Conservation (phyloP, 2,329 filamentous ascomycete genomes). For the Lachnellula arida region DNA sequence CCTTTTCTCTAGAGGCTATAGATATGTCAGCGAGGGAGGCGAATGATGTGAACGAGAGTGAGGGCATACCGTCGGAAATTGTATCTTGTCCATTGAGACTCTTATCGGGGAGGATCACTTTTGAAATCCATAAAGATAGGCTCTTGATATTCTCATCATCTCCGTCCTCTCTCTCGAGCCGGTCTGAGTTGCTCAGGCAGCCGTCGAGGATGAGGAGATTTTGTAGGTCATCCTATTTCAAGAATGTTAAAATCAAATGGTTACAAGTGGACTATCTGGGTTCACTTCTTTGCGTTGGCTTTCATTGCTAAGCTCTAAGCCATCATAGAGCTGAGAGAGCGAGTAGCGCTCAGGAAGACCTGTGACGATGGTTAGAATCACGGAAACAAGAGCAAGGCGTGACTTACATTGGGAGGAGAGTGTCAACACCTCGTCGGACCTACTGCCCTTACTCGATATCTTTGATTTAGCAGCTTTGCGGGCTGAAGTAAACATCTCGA, state of each 20-base stretch:
- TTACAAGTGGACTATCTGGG: neutral
- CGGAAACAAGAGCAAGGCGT: neutral
- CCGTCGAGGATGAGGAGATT: conserved; percentile 21
- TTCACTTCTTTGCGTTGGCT: conserved; percentile 1
- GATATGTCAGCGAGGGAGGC: neutral
- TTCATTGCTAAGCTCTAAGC: conserved; percentile 1
- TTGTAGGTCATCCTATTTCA: conserved; percentile 27
- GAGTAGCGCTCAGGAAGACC: conserved; percentile 21
- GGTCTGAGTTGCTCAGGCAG: conserved; percentile 17
- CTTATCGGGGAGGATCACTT: conserved; percentile 21
- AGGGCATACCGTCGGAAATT: conserved; percentile 16
- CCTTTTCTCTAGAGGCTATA: conserved; percentile 2
- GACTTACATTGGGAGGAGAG: neutral
- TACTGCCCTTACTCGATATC: neutral
- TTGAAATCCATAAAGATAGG: conserved; percentile 23
- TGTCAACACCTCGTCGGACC: neutral
- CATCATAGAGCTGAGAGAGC: conserved; percentile 12
- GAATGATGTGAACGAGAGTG: neutral
- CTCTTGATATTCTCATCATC: conserved; percentile 13
- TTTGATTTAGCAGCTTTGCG: neutral
- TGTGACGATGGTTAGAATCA: conserved; percentile 7
- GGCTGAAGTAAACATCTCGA: conserved; percentile 5
- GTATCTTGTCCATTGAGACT: conserved; percentile 22
- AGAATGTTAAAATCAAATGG: neutral
- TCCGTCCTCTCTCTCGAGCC: conserved; percentile 5